Evolutionary conservation across 129 eudicot species (phyloP).

Genomic region (Flaveria trinervia): DNA sequence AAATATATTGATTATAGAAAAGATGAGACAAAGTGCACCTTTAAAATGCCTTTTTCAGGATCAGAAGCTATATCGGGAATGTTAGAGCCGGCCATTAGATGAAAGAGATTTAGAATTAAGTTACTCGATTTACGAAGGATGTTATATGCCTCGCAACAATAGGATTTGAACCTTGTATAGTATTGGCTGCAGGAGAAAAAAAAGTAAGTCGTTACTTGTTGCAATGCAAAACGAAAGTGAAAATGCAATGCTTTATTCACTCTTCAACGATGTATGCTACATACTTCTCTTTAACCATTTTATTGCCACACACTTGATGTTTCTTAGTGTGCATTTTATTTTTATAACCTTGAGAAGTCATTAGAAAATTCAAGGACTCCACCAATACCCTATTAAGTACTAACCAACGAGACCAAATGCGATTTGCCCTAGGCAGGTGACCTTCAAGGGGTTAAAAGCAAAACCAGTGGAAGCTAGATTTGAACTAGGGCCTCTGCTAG

Average conservation of each 20-base stretch:
- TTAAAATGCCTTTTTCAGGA: slow-evolving; percentile 95
- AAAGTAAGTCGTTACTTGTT: slow-evolving; percentile 12
- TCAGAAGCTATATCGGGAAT: slow-evolving; percentile 98
- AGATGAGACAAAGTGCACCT: slow-evolving; percentile 41
- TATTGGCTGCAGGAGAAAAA: slow-evolving; percentile 65
- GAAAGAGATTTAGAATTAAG: slow-evolving; percentile 81
- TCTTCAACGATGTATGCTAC: too few relatives aligned
- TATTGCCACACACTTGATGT: too few relatives aligned
- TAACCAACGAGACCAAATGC: too few relatives aligned
- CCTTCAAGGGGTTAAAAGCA: too few relatives aligned
- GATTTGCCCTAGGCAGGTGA: too few relatives aligned
- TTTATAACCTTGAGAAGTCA: too few relatives aligned
- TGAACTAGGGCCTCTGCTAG: too few relatives aligned
- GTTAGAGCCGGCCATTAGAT: slow-evolving; percentile 95
- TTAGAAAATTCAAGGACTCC: too few relatives aligned
- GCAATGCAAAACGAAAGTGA: not conserved
- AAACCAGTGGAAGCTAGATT: too few relatives aligned
- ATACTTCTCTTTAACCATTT: too few relatives aligned
- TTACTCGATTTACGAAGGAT: slow-evolving; percentile 95
- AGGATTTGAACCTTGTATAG: slow-evolving; percentile 89
- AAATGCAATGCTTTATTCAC: not conserved
- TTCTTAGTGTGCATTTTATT: too few relatives aligned
- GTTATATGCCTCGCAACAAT: slow-evolving; percentile 98
- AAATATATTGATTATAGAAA: not conserved
- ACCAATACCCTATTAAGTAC: too few relatives aligned